Evolutionary conservation across 257 asterid species (phyloP).

Genomic region (Capsicum rhomboideum): DNA sequence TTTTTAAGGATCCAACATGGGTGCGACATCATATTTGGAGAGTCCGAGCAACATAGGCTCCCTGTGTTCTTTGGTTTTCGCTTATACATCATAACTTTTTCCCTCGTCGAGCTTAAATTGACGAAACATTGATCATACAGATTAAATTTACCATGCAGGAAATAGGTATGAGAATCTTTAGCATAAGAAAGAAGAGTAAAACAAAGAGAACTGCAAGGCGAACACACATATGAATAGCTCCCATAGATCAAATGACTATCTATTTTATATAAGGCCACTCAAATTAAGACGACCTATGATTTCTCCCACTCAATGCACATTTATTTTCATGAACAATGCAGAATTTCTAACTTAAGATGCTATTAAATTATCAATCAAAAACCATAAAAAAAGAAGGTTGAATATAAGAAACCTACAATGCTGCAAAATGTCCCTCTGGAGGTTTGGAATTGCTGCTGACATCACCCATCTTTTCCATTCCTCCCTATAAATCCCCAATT

Average conservation of each 20-base stretch:
- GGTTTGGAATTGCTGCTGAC: slow-evolving; percentile 34
- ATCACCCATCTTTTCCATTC: slow-evolving; percentile 57
- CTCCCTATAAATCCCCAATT: slow-evolving; percentile 52
- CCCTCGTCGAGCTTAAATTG: no score
- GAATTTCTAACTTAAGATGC: not conserved
- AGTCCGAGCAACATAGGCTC: no score
- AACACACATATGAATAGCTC: not conserved
- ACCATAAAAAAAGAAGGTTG: slow-evolving; percentile 1
- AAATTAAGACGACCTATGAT: not conserved
- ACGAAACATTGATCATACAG: no score
- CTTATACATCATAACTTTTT: not conserved
- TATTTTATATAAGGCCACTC: not conserved
- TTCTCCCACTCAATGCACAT: not conserved
- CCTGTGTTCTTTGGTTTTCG: not conserved
- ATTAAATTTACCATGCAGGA: not conserved
- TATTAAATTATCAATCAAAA: not conserved
- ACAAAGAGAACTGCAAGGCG: not conserved
- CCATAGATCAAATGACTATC: not conserved
- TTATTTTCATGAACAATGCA: not conserved
- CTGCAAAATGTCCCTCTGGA: slow-evolving; percentile 20
- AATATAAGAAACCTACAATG: slow-evolving; percentile 33
- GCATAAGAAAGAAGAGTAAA: not conserved
- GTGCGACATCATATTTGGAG: no score
- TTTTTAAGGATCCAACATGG: no score
- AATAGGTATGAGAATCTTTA: not conserved